Conservation (phyloP, 441 rosid genomes). For the Euphorbia schlechtendalii region DNA sequence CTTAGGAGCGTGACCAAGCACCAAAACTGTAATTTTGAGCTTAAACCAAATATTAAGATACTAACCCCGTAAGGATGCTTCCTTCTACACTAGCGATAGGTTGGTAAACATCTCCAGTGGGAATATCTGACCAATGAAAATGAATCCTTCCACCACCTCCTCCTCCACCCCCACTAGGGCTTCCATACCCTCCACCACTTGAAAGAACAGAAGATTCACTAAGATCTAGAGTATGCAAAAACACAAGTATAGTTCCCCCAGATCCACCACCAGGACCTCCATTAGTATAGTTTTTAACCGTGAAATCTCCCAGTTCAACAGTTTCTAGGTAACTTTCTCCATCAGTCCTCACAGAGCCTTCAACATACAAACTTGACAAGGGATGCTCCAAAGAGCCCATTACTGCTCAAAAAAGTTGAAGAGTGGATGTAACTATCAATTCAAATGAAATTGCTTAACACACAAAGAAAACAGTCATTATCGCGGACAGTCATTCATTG, state of each 20-base stretch:
- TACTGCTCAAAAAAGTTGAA: constrained; percentile 43
- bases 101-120: constrained; percentile 98
- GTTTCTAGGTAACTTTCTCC: constrained; percentile 60
- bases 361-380: constrained; percentile 65
- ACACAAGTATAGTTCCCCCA: constrained; percentile 90
- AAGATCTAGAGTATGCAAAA: constrained; percentile 57
- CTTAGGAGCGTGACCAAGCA: not conserved
- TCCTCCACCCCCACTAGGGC: constrained; percentile 83
- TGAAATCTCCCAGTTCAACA: constrained; percentile 21
- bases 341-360: constrained; percentile 79
- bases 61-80: constrained; percentile 60
- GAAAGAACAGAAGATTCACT: constrained; percentile 73
- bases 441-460: constrained; percentile 10
- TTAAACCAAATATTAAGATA: constrained; percentile 17
- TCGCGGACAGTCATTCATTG: too few relatives aligned
- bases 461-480: too few relatives aligned
- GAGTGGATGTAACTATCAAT: constrained; percentile 16
- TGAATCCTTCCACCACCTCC: constrained; percentile 99
- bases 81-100: constrained; percentile 92
- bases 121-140: constrained; percentile 97
- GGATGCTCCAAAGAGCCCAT: constrained; percentile 98
- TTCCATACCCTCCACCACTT: constrained; percentile 84
- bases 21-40: not conserved
- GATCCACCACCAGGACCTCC: constrained; percentile 95
- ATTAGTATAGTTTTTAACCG: constrained; percentile 26